Evolutionary conservation across 1,139 yeast genomes (phyloP), one percentile per base, ranked within the genome.

Genomic region (Yamadazyma oceani): DNA sequence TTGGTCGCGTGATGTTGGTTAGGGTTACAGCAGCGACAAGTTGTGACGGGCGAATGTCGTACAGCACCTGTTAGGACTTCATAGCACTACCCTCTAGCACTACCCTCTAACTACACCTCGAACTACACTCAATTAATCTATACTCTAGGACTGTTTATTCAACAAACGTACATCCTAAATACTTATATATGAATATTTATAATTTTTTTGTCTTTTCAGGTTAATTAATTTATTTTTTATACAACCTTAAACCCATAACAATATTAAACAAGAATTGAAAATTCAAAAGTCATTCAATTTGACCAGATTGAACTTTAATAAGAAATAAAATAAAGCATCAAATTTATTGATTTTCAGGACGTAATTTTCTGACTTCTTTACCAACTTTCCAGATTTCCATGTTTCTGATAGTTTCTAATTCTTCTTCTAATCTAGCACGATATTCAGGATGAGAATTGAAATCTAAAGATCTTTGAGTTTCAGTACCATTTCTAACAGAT

Each of bases 321-420:
- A 16, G 32, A 38, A 32, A 37, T 34, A 19, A 24, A 14, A 31
- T 19, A 21, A 13, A 15, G 14, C 17, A 32, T 29, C 4, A 9
- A 21, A 28, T 10, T 38, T 85, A 89, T 70, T 85, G 81, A 92
- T 92, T 90, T 78, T 92, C 97, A 59, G 97, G 98, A 78, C 97
- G 90, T 71, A 92, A 84, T 77, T 90, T 90, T 83, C 98, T 90
- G 57, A 92, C 98, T 79, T 92, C 97, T 80, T 90, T 90, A 67
- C 98, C 98, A 57, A 94, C 98, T 66, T 73, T 85, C 98, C 98
- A 92, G 92, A 92, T 92, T 80, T 92, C 98, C 85, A 90, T 88
- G 64, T 78, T 78, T 80, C 97, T 87, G 77, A 92, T 92, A 64
- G 78, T 79, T 72, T 85, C 80, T 66, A 92, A 82, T 78, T 92